phyloP scores from a whole-genome alignment of 2,329 filamentous ascomycete genomes.

The Colletotrichum truncatum region DNA sequence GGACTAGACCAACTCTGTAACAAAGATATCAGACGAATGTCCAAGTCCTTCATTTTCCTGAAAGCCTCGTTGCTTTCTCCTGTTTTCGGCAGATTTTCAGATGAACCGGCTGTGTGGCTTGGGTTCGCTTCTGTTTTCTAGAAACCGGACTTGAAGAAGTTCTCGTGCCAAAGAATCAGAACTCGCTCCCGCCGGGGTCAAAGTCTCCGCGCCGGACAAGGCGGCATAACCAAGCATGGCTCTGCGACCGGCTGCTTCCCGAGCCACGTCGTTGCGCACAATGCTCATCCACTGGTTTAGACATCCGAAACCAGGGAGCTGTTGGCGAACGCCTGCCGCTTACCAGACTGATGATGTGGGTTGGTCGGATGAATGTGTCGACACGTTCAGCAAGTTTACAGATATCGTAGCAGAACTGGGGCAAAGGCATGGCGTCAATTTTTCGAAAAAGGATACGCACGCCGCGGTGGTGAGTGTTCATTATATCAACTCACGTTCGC shows the following conservation, averaged over 20 bases:
- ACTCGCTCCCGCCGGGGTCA: neutral
- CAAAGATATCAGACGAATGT: slow-evolving; percentile 24
- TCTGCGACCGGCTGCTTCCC: slow-evolving; percentile 20
- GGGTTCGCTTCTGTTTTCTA: slow-evolving; percentile 10
- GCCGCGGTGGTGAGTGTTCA: neutral
- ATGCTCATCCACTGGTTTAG: neutral
- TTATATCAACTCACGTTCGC: too few relatives aligned
- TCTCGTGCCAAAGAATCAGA: neutral
- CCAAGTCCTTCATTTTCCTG: neutral
- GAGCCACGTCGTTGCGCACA: slow-evolving; percentile 17
- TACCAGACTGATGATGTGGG: neutral
- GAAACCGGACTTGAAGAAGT: neutral
- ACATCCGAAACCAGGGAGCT: slow-evolving; percentile 4
- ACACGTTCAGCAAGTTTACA: neutral
- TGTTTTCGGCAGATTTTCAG: slow-evolving; percentile 18
- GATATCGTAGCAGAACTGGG: neutral
- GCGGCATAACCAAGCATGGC: slow-evolving; percentile 9
- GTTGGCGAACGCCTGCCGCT: neutral
- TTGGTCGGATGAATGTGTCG: slow-evolving; percentile 11
- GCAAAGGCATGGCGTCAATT: neutral
- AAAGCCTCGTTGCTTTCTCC: slow-evolving; percentile 28
- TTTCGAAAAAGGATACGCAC: too few relatives aligned
- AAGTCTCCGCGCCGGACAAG: slow-evolving; percentile 4
- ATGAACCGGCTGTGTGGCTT: neutral
- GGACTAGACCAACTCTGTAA: slow-evolving; percentile 18